Evolutionary conservation across 2,329 filamentous ascomycete genomes (phyloP), one percentile per base, ranked within the genome.

Genomic region (Aureobasidium lini): DNA sequence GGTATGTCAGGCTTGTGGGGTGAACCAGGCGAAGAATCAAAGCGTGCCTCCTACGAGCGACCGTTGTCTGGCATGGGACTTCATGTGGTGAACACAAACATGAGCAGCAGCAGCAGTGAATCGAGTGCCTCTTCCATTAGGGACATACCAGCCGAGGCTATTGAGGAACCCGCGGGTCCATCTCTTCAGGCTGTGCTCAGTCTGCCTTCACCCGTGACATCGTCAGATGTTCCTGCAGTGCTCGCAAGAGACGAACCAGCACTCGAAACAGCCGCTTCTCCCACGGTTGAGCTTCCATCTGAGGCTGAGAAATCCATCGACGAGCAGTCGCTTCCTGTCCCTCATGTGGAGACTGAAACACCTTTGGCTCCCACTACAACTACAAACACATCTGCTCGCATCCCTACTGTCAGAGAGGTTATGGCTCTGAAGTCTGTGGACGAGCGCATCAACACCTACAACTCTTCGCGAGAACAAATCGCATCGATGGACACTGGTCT

Each of bases 401-500:
- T 82, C 39, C 79, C 81, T 63, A 77, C 81, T 1, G 92, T 95
- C 73, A 83, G 85, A 53, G 88, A 95, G 60, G 95, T 96, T 62
- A 79, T 90, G 66, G 84, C 82, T 8, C 79, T 94, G 52, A 79
- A 82, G 15, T 83, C 82, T 1, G 72, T 85, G 0, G 72, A 79
- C 13, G 86, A 94, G 64, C 84, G 91, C 18, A 88, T 94, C 61
- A 77, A 80, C 44, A 86, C 84, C 13, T 95, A 89, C 70, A 83
- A 89, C 61, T 82, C 87, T 60, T 87, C 88, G 0, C 83, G 90
- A 46, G 76, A 82, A 15, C 82, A 88, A 47, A 90, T 91, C 70
- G 85, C 87, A 0, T 72, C 75, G 11, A 84, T 87, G 69, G 85
- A 96, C 61, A 88, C 88, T 5, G 90, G 92, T 1, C 76, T 97